These are phyloP conservation scores for Pleurozium schreberi DNA, from an alignment of 225 moss, liverwort and hornwort genomes.

Conservation along the genomic window DNA sequence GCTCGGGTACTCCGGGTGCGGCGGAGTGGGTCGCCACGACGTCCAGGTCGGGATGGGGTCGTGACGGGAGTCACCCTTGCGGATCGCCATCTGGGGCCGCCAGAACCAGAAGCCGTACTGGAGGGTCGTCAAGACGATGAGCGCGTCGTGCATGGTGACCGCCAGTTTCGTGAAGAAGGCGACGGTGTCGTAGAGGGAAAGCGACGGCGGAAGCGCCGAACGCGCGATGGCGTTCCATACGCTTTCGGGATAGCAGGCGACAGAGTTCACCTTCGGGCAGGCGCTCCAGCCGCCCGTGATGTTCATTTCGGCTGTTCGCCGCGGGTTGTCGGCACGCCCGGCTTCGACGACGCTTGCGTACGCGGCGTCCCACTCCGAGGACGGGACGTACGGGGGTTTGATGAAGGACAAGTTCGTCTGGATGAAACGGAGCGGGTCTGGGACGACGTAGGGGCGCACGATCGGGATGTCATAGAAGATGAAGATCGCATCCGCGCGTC, in stretches of 20 bases:
- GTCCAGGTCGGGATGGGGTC: background rate
- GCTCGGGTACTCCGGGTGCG: background rate
- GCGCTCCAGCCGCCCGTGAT: background rate
- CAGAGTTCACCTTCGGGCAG: background rate
- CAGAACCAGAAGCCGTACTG: background rate
- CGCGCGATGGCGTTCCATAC: background rate
- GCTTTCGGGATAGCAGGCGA: background rate
- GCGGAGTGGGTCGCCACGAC: background rate
- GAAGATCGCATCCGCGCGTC: background rate
- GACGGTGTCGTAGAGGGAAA: background rate
- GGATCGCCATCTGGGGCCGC: background rate
- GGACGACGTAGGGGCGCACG: background rate
- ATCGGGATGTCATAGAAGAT: background rate
- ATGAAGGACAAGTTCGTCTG: background rate
- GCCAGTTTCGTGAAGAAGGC: background rate
- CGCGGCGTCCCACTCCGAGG: background rate
- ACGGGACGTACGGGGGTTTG: background rate
- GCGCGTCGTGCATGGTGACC: background rate
- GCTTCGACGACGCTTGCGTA: background rate
- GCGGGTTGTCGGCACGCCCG: background rate
- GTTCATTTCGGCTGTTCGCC: background rate
- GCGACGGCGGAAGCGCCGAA: background rate
- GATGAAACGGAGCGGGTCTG: background rate
- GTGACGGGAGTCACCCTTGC: background rate
- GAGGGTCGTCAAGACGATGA: background rate